phyloP scores from a whole-genome alignment of 495 filamentous ascomycete genomes.

The Hypoxylon cercidicola region DNA sequence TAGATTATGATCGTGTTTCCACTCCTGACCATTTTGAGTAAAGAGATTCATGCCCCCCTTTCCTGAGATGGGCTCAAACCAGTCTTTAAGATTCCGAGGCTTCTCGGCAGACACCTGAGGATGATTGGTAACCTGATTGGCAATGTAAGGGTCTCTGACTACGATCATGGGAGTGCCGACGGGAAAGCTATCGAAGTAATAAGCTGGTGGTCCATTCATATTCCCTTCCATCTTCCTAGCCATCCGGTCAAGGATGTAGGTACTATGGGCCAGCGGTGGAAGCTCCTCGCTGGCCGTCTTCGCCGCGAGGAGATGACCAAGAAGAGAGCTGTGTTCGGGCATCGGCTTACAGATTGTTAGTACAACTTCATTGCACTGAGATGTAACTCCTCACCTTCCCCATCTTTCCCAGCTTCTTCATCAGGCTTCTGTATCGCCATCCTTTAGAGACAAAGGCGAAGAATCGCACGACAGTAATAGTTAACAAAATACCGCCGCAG shows the following conservation, averaged over 20 bases:
- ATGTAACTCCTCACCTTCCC: slow-evolving; percentile 35
- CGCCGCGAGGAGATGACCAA: slow-evolving; percentile 44
- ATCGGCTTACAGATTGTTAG: slow-evolving; percentile 31
- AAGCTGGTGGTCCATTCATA: slow-evolving; percentile 25
- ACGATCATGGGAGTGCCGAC: slow-evolving; percentile 37
- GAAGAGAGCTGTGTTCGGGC: slow-evolving; percentile 37
- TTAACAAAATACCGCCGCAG: slow-evolving; percentile 29
- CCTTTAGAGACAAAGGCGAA: slow-evolving; percentile 31
- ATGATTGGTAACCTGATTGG: slow-evolving; percentile 42
- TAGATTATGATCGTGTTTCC: slow-evolving; percentile 51
- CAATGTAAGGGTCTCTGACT: slow-evolving; percentile 40
- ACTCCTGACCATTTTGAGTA: slow-evolving; percentile 48
- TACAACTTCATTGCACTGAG: neutral
- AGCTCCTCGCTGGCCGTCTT: slow-evolving; percentile 42
- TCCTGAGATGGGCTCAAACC: slow-evolving; percentile 44
- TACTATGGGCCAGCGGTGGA: slow-evolving; percentile 33
- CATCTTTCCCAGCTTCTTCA: slow-evolving; percentile 32
- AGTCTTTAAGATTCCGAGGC: slow-evolving; percentile 29
- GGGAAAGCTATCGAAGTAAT: slow-evolving; percentile 45
- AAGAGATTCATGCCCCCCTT: slow-evolving; percentile 44
- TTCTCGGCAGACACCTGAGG: slow-evolving; percentile 38
- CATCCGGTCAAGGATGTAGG: slow-evolving; percentile 34
- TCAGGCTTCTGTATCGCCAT: slow-evolving; percentile 30
- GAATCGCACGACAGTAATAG: slow-evolving; percentile 12
- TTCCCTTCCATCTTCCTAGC: slow-evolving; percentile 28